phyloP scores from a whole-genome alignment of 257 asterid genomes.

The Solanum dulcamara region DNA sequence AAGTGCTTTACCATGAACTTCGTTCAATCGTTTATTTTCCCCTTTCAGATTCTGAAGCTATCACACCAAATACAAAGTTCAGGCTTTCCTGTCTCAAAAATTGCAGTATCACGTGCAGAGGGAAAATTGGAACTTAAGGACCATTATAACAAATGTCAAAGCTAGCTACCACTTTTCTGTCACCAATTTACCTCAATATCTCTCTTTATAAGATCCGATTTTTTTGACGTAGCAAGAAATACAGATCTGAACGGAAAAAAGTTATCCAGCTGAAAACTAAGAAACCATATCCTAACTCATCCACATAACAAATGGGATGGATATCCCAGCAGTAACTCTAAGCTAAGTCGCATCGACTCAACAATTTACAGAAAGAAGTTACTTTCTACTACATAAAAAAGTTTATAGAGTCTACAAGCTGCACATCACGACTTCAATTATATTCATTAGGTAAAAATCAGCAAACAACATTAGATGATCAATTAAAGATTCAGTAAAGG shows the following conservation, averaged over 20 bases:
- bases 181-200: neutral
- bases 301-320: neutral
- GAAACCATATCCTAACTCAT: neutral
- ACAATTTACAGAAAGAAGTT: neutral
- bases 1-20: constrained; percentile 22
- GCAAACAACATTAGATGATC: neutral
- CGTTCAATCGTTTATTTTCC: constrained; percentile 31
- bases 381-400: neutral
- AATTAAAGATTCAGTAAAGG: neutral
- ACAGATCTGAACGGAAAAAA: neutral
- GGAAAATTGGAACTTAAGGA: neutral
- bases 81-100: neutral
- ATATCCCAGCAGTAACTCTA: neutral
- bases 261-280: neutral
- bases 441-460: neutral
- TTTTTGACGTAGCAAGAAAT: neutral
- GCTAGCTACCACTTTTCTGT: neutral
- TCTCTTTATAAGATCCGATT: neutral
- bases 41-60: constrained; percentile 42
- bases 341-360: neutral
- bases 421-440: neutral
- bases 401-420: neutral
- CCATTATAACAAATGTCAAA: neutral
- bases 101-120: neutral
- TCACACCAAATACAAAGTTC: neutral